phyloP scores from a whole-genome alignment of 805 yeast species.

The Lipomyces chichibuensis region DNA sequence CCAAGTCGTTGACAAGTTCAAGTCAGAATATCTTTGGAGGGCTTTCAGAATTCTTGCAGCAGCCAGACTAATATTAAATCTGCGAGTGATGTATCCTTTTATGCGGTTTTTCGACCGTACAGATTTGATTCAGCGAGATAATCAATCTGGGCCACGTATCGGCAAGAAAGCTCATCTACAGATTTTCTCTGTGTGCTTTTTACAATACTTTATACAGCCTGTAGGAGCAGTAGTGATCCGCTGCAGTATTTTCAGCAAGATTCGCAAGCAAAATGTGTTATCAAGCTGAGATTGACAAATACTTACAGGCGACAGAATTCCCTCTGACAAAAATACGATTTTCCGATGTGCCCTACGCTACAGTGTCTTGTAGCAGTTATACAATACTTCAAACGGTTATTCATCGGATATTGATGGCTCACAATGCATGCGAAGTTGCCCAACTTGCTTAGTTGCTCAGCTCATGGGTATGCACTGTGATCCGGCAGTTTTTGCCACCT shows the following conservation, averaged over 20 bases:
- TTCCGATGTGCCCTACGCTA: constrained; percentile 19
- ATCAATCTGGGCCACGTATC: constrained; percentile 14
- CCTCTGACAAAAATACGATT: constrained; percentile 11
- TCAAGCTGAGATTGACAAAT: constrained; percentile 13
- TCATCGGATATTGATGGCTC: constrained; percentile 6
- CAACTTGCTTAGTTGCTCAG: constrained; percentile 21
- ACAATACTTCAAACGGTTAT: constrained; percentile 20
- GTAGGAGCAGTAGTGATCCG: constrained; percentile 19
- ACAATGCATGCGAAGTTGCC: constrained; percentile 20
- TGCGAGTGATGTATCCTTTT: constrained; percentile 21
- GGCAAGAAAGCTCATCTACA: constrained; percentile 6
- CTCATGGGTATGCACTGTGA: constrained; percentile 31
- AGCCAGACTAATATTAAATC: constrained; percentile 11
- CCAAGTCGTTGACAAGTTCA: not conserved
- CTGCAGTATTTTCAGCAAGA: constrained; percentile 8
- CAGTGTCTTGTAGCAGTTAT: constrained; percentile 16
- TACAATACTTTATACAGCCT: constrained; percentile 18
- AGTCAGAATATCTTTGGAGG: not conserved
- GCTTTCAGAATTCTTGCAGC: not conserved
- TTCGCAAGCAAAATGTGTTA: constrained; percentile 9
- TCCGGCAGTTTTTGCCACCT: constrained; percentile 14
- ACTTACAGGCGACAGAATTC: constrained; percentile 15
- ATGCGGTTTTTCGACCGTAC: constrained; percentile 22
- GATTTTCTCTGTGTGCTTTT: constrained; percentile 17
- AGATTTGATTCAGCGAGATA: constrained; percentile 14